These are phyloP conservation scores for Themeda triandra DNA, from an alignment of 176 grass and related monocot species.

Conservation along the genomic window DNA sequence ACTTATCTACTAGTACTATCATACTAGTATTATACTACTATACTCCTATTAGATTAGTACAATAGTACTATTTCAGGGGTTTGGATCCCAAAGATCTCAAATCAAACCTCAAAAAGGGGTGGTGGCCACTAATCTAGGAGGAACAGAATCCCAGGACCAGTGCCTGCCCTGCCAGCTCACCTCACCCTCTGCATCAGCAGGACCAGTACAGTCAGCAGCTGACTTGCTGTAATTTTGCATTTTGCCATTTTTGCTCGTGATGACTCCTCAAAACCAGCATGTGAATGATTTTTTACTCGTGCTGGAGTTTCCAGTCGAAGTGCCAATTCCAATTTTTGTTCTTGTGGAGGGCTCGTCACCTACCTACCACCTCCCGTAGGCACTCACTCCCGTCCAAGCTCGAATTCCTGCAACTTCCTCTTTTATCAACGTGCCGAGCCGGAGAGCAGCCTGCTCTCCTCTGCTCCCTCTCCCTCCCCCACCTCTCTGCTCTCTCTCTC, in stretches of 20 bases:
- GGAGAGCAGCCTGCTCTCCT: neutral
- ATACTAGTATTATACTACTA: too few relatives aligned
- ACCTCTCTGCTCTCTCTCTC: neutral
- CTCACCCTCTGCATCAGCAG: neutral
- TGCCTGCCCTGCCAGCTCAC: neutral
- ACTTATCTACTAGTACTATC: too few relatives aligned
- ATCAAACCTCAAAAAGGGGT: neutral
- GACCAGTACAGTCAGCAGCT: neutral
- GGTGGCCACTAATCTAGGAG: neutral
- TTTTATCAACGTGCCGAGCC: neutral
- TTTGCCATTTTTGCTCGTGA: too few relatives aligned
- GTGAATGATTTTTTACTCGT: neutral
- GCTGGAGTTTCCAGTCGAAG: neutral
- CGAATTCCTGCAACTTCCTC: conserved; percentile 13
- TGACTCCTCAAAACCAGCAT: neutral
- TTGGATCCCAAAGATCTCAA: conserved; percentile 4
- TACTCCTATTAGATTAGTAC: neutral
- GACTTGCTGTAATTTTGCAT: neutral
- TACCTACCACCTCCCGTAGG: too few relatives aligned
- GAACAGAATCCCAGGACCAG: neutral
- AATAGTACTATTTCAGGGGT: too few relatives aligned
- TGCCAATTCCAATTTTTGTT: neutral
- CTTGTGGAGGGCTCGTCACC: too few relatives aligned
- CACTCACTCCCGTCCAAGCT: too few relatives aligned
- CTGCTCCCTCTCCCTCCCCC: neutral